These are phyloP conservation scores for Sesbania bispinosa DNA, from an alignment of 306 rosid species.

Conservation along the genomic window DNA sequence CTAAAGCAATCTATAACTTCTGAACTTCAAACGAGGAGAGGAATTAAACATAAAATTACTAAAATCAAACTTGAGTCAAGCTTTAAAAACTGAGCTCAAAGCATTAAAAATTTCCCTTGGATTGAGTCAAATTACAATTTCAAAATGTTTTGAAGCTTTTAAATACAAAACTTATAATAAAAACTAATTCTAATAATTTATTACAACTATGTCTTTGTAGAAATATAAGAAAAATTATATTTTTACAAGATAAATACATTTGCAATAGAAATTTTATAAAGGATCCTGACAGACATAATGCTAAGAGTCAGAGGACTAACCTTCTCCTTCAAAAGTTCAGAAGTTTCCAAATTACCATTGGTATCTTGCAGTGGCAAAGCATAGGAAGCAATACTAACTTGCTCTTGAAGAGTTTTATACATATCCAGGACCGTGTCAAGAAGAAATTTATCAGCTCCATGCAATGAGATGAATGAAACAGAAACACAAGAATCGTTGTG, in stretches of 20 bases:
- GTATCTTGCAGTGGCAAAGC: constrained; percentile 40
- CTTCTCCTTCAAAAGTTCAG: constrained; percentile 81
- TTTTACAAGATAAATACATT: not conserved
- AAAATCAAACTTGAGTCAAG: too few species aligned
- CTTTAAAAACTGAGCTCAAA: too few species aligned
- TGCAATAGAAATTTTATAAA: not conserved
- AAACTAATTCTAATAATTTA: too few species aligned
- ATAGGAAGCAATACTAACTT: constrained; percentile 40
- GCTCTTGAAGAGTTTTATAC: constrained; percentile 56
- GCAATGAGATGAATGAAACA: constrained; percentile 59
- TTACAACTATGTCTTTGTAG: too few species aligned
- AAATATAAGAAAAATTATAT: too few species aligned
- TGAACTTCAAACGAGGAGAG: too few species aligned
- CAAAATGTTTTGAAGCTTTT: too few species aligned
- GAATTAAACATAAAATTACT: too few species aligned
- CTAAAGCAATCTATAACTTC: too few species aligned
- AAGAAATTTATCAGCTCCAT: constrained; percentile 77
- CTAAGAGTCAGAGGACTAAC: constrained; percentile 26
- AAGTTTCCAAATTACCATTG: constrained; percentile 61
- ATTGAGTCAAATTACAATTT: too few species aligned
- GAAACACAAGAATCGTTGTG: constrained; percentile 51
- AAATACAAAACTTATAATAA: too few species aligned
- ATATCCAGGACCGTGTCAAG: constrained; percentile 73
- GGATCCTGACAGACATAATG: not conserved
- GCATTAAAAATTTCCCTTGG: too few species aligned